Evolutionary conservation across 2,329 filamentous ascomycete species (phyloP).

Genomic region (Paecilomyces sp.): DNA sequence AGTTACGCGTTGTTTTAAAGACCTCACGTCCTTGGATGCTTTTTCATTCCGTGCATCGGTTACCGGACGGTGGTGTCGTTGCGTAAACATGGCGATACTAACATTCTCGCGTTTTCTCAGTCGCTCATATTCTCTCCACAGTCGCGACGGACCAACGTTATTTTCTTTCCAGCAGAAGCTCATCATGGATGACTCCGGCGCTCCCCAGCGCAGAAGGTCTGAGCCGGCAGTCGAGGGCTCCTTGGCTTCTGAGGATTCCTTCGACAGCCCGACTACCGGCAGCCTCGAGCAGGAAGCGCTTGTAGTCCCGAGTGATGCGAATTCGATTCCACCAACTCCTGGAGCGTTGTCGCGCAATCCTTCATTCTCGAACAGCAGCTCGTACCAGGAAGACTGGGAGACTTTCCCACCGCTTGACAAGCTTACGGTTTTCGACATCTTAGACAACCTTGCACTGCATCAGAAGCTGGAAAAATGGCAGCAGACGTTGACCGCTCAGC

Average conservation of each 20-base stretch:
- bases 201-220: constrained; percentile 14
- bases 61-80: not conserved
- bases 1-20: not conserved
- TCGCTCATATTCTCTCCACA: constrained; percentile 23
- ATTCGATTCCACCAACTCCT: constrained; percentile 22
- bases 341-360: constrained; percentile 60
- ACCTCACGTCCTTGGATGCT: not conserved
- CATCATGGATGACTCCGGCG: constrained; percentile 22
- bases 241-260: constrained; percentile 17
- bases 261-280: constrained; percentile 14
- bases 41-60: not conserved
- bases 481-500: constrained; percentile 72
- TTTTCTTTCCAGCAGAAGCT: constrained; percentile 31
- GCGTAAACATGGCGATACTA: constrained; percentile 27
- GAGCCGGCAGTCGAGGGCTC: constrained; percentile 14
- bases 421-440: constrained; percentile 81
- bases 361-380: constrained; percentile 77
- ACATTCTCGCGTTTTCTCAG: constrained; percentile 30
- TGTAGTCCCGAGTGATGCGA: constrained; percentile 17
- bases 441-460: constrained; percentile 85
- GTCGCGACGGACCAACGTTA: constrained; percentile 27
- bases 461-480: constrained; percentile 89
- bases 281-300: constrained; percentile 21
- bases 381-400: constrained; percentile 85
- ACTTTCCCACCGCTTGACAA: constrained; percentile 81